These are phyloP conservation scores for Ceratocystis albifundus DNA, from an alignment of 2,329 filamentous ascomycete species.

Conservation along the genomic window DNA sequence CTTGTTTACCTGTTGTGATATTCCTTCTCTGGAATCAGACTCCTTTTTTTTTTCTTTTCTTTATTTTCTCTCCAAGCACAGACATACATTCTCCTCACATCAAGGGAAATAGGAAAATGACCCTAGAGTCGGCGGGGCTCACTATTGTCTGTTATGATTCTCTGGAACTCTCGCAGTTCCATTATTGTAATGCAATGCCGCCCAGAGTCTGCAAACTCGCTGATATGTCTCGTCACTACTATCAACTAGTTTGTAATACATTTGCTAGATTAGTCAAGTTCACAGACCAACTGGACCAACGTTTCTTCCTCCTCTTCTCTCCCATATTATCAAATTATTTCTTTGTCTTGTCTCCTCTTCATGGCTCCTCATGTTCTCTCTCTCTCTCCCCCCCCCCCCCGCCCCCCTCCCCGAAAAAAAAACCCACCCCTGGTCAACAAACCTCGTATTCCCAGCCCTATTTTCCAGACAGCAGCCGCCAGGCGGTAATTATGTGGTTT, in stretches of 20 bases:
- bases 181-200: background rate
- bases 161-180: background rate
- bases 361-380: background rate
- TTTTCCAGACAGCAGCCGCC: slow-evolving; percentile 13
- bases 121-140: background rate
- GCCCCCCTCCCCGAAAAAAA: background rate
- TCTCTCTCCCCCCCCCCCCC: background rate
- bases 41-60: too few relatives aligned
- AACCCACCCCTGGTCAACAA: slow-evolving; percentile 15
- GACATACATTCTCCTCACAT: background rate
- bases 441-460: slow-evolving; percentile 22
- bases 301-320: background rate
- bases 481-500: background rate
- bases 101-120: background rate
- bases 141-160: background rate
- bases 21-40: background rate
- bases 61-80: background rate
- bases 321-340: background rate
- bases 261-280: background rate
- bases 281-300: background rate
- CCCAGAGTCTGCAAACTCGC: background rate
- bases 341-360: background rate
- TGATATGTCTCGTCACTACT: background rate
- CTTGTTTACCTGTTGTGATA: background rate
- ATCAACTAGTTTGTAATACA: background rate